phyloP scores from a whole-genome alignment of 805 yeast species.

The Lachancea sp. region DNA sequence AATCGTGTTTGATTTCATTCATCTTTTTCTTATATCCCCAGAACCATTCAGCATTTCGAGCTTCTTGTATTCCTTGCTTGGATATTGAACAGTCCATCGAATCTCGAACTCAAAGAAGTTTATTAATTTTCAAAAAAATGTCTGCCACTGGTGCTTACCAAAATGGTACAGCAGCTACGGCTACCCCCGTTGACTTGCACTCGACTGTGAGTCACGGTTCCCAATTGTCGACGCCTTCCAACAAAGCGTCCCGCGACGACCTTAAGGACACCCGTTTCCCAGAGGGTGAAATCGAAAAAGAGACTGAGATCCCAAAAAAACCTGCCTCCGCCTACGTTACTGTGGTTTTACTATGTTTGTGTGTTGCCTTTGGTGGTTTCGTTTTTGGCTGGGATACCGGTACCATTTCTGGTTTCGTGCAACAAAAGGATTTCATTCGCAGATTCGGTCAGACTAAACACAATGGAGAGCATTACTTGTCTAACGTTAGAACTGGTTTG shows the following conservation, averaged over 20 bases:
- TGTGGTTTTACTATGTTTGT: conserved; percentile 30
- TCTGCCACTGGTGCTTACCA: conserved; percentile 6
- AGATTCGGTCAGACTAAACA: conserved; percentile 49
- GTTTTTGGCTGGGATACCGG: conserved; percentile 80
- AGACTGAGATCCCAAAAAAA: conserved; percentile 28
- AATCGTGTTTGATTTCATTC: not conserved
- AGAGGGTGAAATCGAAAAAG: conserved; percentile 2
- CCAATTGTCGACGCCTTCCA: conserved; percentile 27
- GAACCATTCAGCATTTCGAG: not conserved
- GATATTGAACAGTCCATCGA: too few species aligned
- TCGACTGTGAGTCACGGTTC: conserved; percentile 13
- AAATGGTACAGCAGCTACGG: conserved; percentile 8
- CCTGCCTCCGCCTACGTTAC: conserved; percentile 32
- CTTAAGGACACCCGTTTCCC: conserved; percentile 13
- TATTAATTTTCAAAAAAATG: too few species aligned
- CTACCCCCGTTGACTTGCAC: conserved; percentile 12
- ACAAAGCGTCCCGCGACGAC: conserved; percentile 28
- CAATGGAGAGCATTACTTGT: conserved; percentile 41
- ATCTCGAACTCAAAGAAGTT: too few species aligned
- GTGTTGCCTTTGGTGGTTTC: conserved; percentile 63
- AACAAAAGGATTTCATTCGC: conserved; percentile 44
- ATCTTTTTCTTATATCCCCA: not conserved
- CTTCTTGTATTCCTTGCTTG: not conserved
- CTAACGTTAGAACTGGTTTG: conserved; percentile 51
- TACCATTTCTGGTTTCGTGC: conserved; percentile 69